Percentiles rank a stretch among this genome's conserved stretches.
phyloP scores from a whole-genome alignment of 805 yeast genomes.

The Teunomyces atbi region DNA sequence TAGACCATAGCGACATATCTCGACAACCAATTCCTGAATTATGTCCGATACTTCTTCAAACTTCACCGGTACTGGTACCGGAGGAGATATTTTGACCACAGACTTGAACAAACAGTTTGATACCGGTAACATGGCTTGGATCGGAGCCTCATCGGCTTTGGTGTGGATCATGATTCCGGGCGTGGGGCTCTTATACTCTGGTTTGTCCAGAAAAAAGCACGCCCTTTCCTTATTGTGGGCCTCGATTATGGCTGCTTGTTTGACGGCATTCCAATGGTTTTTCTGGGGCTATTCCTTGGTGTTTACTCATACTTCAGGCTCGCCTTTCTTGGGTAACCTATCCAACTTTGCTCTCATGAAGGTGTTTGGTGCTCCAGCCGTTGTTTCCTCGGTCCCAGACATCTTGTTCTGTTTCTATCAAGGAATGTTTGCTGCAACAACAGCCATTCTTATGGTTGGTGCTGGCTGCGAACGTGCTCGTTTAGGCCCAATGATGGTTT shows the following conservation, averaged over 20 bases:
- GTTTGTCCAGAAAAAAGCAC: conserved; percentile 90
- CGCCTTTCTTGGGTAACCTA: conserved; percentile 77
- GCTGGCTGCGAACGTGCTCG: conserved; percentile 98
- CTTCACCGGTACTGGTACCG: conserved; percentile 61
- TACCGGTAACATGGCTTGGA: conserved; percentile 81
- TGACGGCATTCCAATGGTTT: conserved; percentile 93
- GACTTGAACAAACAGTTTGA: conserved; percentile 73
- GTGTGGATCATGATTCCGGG: conserved; percentile 99
- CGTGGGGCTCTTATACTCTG: conserved; percentile 88
- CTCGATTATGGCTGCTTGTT: conserved; percentile 80
- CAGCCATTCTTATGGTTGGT: conserved; percentile 93
- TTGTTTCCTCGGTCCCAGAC: conserved; percentile 75
- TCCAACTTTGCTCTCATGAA: conserved; percentile 76
- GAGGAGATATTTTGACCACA: conserved; percentile 74
- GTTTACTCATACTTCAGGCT: conserved; percentile 63
- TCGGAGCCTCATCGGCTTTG: conserved; percentile 69
- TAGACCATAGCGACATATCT: no score
- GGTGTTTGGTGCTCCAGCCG: conserved; percentile 78
- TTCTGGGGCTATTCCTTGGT: conserved; percentile 96
- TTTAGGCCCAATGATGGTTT: conserved; percentile 94
- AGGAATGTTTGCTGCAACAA: conserved; percentile 94
- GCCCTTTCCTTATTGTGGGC: conserved; percentile 96
- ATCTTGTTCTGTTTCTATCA: conserved; percentile 87
- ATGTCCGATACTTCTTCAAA: conserved; percentile 16
- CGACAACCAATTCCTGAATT: not conserved